Evolutionary conservation across 768 basidiomycete species (phyloP).

Genomic region (Boletus rubescentipes): DNA sequence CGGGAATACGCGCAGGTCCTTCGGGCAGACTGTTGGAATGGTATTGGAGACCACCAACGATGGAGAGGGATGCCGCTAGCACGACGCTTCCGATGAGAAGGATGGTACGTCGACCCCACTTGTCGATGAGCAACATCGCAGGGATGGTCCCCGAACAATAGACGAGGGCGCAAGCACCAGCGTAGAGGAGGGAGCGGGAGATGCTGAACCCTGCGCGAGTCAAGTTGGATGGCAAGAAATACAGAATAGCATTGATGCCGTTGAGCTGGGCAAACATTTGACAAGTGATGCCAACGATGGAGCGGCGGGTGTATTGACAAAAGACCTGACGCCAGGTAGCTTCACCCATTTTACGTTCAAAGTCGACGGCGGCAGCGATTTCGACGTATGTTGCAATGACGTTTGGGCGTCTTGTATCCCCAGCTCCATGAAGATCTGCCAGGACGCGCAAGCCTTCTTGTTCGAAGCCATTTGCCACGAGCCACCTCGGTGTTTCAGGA

Average conservation of each 20-base stretch:
- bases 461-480: conserved; percentile 52
- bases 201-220: conserved; percentile 49
- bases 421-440: conserved; percentile 56
- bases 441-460: conserved; percentile 50
- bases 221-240: conserved; percentile 55
- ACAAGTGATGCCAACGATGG: conserved; percentile 50
- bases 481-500: conserved; percentile 55
- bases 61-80: conserved; percentile 44
- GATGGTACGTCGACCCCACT: conserved; percentile 49
- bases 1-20: conserved; percentile 29
- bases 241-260: conserved; percentile 57
- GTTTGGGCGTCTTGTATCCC: conserved; percentile 42
- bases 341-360: conserved; percentile 39
- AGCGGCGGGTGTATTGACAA: conserved; percentile 48
- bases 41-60: conserved; percentile 54
- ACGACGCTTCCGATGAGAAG: conserved; percentile 46
- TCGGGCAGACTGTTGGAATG: conserved; percentile 39
- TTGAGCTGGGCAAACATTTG: conserved; percentile 59
- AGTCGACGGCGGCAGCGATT: conserved; percentile 40
- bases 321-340: conserved; percentile 52
- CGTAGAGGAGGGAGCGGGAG: conserved; percentile 43
- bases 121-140: conserved; percentile 53
- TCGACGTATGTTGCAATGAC: conserved; percentile 46
- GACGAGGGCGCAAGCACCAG: conserved; percentile 46
- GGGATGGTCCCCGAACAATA: conserved; percentile 53